Evolutionary conservation across 345 rosid genomes (phyloP), one percentile per base, ranked within the genome.

Genomic region (Dipteronia sinensis): DNA sequence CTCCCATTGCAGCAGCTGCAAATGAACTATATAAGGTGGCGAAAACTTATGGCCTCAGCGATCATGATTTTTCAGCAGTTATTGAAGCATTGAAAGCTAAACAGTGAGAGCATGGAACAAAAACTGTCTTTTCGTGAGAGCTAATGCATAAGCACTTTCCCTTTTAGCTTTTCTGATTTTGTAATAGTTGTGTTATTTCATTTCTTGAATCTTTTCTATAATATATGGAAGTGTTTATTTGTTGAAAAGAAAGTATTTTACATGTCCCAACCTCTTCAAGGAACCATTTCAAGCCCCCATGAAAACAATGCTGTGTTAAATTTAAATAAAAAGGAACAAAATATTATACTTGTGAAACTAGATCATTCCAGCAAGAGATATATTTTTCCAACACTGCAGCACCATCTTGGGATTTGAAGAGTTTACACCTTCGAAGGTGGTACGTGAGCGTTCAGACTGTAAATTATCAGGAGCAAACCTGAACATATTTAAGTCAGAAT

Each of bases 21-120:
- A 93, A 93, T 76, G 98, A 95, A 83, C 83, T 92, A 4, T 95
- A 93, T 76, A 92, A 93, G 83, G 94, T 90, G 23, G 98, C 98
- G 22, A 93, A 93, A 81, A 86, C 92, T 69, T 87, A 86, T 23
- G 98, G 98, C 15, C 87, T 93, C 65, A 84, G 95, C 42, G 97
- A 93, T 67, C 83, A 87, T n/a, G 98, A 95, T 64, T 95, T 93
- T 85, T 93, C 98, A 17, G 98, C 97, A 0, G 97, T 95, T 55
- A 92, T 95, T 31, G 98, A 95, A 88, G 94, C 95, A 64, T 63
- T 95, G 68, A 95, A 89, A 84, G 88, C 89, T 13, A 89, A 87
- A 65, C 25, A 51, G 47, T 47, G 77, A 74, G 4, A 17, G 42
- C 44, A 25, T 25, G 42, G 7, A 64, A 31, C 23, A 17, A 17